phyloP scores from a whole-genome alignment of 768 basidiomycete genomes.

The Agaricus sinodeliciosus region DNA sequence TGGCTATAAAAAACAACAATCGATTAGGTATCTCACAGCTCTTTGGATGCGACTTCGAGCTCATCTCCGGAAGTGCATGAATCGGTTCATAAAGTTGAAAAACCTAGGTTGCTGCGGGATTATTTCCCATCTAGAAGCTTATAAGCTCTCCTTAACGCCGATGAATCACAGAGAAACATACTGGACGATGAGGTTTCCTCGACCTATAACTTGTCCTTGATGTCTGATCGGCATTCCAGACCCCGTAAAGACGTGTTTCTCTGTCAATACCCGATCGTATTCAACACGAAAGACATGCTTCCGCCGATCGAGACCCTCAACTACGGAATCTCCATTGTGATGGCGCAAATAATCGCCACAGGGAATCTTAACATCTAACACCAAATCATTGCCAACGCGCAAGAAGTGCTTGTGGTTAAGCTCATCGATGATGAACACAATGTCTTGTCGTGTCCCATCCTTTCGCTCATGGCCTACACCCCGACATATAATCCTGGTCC shows the following conservation, averaged over 20 bases:
- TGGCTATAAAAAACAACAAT: too few relatives aligned
- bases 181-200: slow-evolving; percentile 61
- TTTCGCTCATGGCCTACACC: slow-evolving; percentile 62
- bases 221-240: slow-evolving; percentile 66
- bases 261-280: slow-evolving; percentile 43
- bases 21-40: not conserved
- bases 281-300: slow-evolving; percentile 45
- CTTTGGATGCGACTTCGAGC: not conserved
- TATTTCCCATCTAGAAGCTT: slow-evolving; percentile 31
- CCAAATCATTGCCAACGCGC: slow-evolving; percentile 50
- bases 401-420: slow-evolving; percentile 50
- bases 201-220: slow-evolving; percentile 43
- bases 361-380: slow-evolving; percentile 47
- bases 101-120: slow-evolving; percentile 23
- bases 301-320: slow-evolving; percentile 55
- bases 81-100: slow-evolving; percentile 23
- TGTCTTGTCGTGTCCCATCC: slow-evolving; percentile 52
- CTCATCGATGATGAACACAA: slow-evolving; percentile 62
- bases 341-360: slow-evolving; percentile 45
- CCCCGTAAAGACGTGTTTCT: slow-evolving; percentile 43
- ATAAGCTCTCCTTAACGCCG: not conserved
- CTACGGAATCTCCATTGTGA: slow-evolving; percentile 41
- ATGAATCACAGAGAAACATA: slow-evolving; percentile 24
- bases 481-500: slow-evolving; percentile 54
- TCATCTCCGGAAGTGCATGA: slow-evolving; percentile 16